Percentiles rank a stretch among this genome's conserved stretches.
These are phyloP conservation scores for Aaosphaeria pasadenensis DNA, from an alignment of 2,329 filamentous ascomycete genomes.

Conservation along the genomic window DNA sequence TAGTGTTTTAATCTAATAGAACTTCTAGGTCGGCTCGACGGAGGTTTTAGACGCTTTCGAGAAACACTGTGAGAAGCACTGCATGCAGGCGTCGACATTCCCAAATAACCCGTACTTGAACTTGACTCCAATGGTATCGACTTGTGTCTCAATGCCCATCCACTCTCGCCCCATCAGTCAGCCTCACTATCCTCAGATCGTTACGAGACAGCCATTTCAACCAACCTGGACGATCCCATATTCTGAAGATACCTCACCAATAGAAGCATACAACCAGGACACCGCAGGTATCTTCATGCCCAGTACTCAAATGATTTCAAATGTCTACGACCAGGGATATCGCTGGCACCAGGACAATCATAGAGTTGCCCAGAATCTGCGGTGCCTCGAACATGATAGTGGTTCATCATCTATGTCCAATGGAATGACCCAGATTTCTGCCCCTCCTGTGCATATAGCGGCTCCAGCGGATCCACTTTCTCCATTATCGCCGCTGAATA, in stretches of 20 bases:
- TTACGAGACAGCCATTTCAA: constrained; percentile 2
- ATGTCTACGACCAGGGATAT: constrained; percentile 12
- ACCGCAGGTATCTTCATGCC: constrained; percentile 17
- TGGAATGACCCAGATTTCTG: not conserved
- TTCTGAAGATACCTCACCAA: constrained; percentile 25
- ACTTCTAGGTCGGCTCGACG: constrained; percentile 26
- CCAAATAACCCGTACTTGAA: too few species aligned
- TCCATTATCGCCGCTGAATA: constrained; percentile 24
- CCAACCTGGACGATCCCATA: constrained; percentile 22
- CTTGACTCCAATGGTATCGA: too few species aligned
- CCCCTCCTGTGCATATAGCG: not conserved
- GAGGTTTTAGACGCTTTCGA: too few species aligned
- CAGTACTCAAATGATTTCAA: constrained; percentile 9
- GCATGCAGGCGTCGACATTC: too few species aligned
- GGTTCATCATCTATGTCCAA: constrained; percentile 6
- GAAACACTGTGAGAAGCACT: too few species aligned
- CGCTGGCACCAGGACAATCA: constrained; percentile 15
- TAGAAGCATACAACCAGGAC: constrained; percentile 24
- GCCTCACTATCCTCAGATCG: too few species aligned
- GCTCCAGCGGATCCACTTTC: constrained; percentile 6
- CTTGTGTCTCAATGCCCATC: too few species aligned
- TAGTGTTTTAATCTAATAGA: not conserved
- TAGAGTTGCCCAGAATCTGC: constrained; percentile 9
- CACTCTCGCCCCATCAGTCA: too few species aligned
- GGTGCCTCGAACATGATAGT: constrained; percentile 20